phyloP scores from a whole-genome alignment of 768 basidiomycete genomes.

The Boletus edulis region DNA sequence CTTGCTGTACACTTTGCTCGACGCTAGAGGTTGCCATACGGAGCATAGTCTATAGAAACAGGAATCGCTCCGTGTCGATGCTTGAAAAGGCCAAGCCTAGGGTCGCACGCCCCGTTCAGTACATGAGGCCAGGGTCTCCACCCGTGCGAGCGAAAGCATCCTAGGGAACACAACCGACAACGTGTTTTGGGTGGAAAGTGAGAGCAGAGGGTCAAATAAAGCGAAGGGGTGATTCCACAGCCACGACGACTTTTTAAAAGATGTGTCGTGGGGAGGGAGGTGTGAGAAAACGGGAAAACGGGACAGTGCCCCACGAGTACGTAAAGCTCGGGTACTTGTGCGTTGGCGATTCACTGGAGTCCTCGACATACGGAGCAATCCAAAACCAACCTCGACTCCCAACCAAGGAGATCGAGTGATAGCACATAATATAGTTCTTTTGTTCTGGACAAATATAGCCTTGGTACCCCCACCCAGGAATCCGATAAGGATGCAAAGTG shows the following conservation, averaged over 20 bases:
- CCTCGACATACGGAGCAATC: not conserved
- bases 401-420: not conserved
- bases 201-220: not conserved
- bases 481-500: constrained; percentile 9
- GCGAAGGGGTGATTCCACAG: constrained; percentile 1
- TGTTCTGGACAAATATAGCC: constrained; percentile 1
- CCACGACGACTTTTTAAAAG: not conserved
- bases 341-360: not conserved
- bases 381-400: not conserved
- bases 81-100: not conserved
- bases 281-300: constrained; percentile 11
- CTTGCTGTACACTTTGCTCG: constrained; percentile 3
- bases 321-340: constrained; percentile 1
- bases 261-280: not conserved
- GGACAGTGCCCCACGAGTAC: constrained; percentile 1
- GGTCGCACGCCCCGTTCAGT: constrained; percentile 2
- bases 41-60: not conserved
- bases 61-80: not conserved
- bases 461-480: not conserved
- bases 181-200: constrained; percentile 1
- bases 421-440: constrained; percentile 4
- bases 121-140: constrained; percentile 16
- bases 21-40: not conserved
- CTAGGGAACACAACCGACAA: constrained; percentile 1
- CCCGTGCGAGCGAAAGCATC: constrained; percentile 14